phyloP scores from a whole-genome alignment of 2,329 filamentous ascomycete species.

The Berkeleyomyces rouxiae region DNA sequence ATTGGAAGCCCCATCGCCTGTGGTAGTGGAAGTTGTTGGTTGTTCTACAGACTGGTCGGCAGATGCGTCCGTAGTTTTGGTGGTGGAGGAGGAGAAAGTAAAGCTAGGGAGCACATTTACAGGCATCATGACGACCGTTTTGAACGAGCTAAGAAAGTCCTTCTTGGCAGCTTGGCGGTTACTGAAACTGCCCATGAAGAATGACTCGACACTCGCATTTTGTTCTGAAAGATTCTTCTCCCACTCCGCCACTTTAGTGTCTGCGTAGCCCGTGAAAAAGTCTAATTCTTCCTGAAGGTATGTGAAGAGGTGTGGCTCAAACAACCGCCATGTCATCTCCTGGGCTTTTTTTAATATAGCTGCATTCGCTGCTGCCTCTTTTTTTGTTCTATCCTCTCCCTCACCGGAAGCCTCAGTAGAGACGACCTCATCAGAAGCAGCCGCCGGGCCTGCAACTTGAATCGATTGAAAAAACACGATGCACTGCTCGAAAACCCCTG shows the following conservation, averaged over 20 bases:
- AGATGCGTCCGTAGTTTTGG: not conserved
- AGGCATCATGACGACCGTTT: conserved; percentile 98
- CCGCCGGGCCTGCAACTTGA: conserved; percentile 19
- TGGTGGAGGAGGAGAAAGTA: conserved; percentile 7
- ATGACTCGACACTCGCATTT: conserved; percentile 77
- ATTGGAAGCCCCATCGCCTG: not conserved
- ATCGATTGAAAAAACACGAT: conserved; percentile 60
- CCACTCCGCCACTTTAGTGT: conserved; percentile 66
- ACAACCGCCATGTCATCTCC: conserved; percentile 52
- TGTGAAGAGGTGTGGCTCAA: conserved; percentile 83
- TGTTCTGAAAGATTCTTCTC: conserved; percentile 84
- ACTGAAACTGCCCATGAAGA: conserved; percentile 91
- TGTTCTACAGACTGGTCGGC: not conserved
- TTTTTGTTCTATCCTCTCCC: not conserved
- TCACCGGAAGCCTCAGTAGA: not conserved
- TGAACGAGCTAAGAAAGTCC: conserved; percentile 91
- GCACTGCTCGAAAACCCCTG: conserved; percentile 75
- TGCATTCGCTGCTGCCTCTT: not conserved
- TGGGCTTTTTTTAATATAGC: conserved; percentile 36
- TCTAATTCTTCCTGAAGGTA: conserved; percentile 87
- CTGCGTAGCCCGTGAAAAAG: conserved; percentile 61
- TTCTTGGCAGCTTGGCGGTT: conserved; percentile 78
- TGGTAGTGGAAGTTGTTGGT: not conserved
- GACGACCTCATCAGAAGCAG: not conserved
- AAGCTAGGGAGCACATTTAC: conserved; percentile 69